Evolutionary conservation across 345 rosid genomes (phyloP), one percentile per base, ranked within the genome.

Genomic region (Ceriops tagal): DNA sequence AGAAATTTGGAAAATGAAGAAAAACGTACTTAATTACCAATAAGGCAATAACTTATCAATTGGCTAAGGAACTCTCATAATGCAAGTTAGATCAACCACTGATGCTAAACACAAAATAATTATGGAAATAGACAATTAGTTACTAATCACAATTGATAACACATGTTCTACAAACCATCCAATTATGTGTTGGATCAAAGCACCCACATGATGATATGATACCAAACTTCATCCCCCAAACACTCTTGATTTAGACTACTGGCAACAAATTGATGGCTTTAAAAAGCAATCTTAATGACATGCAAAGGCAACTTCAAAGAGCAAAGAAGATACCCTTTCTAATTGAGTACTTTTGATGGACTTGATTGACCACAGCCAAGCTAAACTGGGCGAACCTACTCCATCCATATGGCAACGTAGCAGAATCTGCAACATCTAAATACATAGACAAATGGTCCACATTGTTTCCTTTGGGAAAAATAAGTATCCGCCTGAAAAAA

Each of bases 401-500:
- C 99, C 99, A 95, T 34, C 92, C 98, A 57, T 92, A 87, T 1
- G 98, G 92, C 83, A 92, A 83, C 37, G 80, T 82, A 30, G 81
- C 62, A 26, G 98, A 81, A 80, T 95, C 99, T 19, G 97, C 88
- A 80, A 95, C 96, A 84, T 95, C 97, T 83, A 95, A 80, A 77
- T 95, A 95, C 96, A 93, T 88, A 51, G 97, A 93, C 83, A 93
- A 83, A 75, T 85, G 92, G 68, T 89, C 96, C 73, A 91, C 96
- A 71, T 89, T 90, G 84, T 92, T 90, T 70, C 98, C 98, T 75
- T 89, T 90, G 6, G 98, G 96, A 71, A 92, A 92, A 56, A 85
- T 81, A 65, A 92, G 88, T 63, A 92, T 77, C n/a, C 97, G 92
- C 99, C 98, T 95, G 80, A 75, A 65, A 78, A 63, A 47, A 7